Conservation (phyloP, 129 eudicot genomes). For the Centrapalus pauciflorus region DNA sequence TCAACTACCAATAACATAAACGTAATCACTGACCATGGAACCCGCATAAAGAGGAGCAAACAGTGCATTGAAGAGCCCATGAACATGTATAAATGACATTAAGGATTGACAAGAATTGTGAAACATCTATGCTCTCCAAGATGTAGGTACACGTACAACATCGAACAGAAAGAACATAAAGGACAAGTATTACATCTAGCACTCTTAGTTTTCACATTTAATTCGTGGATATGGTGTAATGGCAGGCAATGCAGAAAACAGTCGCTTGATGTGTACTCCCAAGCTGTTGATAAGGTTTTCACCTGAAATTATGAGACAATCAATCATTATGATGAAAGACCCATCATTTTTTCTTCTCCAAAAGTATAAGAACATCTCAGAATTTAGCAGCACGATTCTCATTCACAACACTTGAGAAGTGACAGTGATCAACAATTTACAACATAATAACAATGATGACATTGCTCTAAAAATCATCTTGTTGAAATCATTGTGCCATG, state of each 20-base stretch:
- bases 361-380: background rate
- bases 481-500: no score
- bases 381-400: background rate
- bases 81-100: constrained; percentile 74
- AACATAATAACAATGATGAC: background rate
- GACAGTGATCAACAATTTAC: background rate
- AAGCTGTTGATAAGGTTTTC: constrained; percentile 75
- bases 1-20: background rate
- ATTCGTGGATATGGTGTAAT: constrained; percentile 86
- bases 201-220: background rate
- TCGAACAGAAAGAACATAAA: background rate
- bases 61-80: constrained; percentile 90
- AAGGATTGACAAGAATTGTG: constrained; percentile 31
- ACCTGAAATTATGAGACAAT: constrained; percentile 54
- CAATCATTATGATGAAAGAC: background rate
- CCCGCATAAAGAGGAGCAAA: constrained; percentile 94
- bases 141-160: background rate
- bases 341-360: background rate
- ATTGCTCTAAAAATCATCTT: no score
- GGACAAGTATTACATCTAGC: background rate
- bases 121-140: background rate
- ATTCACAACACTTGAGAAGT: background rate
- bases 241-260: constrained; percentile 92
- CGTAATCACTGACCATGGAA: constrained; percentile 44
- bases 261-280: constrained; percentile 83